Percentiles rank a stretch among this genome's conserved stretches.
These are phyloP conservation scores for Corylus heterophylla DNA, from an alignment of 306 rosid genomes.

Conservation along the genomic window DNA sequence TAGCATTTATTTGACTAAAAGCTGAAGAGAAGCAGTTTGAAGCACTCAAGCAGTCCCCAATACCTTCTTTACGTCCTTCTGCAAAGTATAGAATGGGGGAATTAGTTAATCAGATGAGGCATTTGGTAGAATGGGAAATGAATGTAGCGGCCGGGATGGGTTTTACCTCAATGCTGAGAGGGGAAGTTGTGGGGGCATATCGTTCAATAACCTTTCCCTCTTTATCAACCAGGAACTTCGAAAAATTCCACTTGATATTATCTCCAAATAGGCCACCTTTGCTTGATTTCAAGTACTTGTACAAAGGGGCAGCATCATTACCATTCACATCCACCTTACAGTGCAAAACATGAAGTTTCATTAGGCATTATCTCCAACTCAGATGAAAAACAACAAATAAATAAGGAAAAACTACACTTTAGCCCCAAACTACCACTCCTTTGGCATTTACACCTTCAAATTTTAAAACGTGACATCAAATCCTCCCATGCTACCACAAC, in stretches of 20 bases:
- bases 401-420: no score
- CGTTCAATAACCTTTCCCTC: conserved; percentile 90
- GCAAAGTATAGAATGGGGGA: conserved; percentile 32
- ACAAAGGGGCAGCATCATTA: conserved; percentile 63
- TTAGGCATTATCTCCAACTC: conserved; percentile 6
- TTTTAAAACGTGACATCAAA: no score
- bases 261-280: conserved; percentile 94
- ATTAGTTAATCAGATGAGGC: background rate
- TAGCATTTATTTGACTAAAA: conserved; percentile 15
- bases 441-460: no score
- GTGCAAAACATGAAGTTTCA: background rate
- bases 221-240: conserved; percentile 89
- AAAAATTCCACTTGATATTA: conserved; percentile 85
- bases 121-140: background rate
- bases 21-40: conserved; percentile 14
- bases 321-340: conserved; percentile 88
- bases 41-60: conserved; percentile 37
- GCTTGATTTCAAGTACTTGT: conserved; percentile 81
- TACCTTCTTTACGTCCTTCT: conserved; percentile 61
- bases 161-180: conserved; percentile 90
- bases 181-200: conserved; percentile 94
- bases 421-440: no score
- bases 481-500: no score
- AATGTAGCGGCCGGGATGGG: background rate
- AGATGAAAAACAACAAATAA: background rate